phyloP scores from a whole-genome alignment of 768 basidiomycete species.

The Phanerodontia chrysosporium region DNA sequence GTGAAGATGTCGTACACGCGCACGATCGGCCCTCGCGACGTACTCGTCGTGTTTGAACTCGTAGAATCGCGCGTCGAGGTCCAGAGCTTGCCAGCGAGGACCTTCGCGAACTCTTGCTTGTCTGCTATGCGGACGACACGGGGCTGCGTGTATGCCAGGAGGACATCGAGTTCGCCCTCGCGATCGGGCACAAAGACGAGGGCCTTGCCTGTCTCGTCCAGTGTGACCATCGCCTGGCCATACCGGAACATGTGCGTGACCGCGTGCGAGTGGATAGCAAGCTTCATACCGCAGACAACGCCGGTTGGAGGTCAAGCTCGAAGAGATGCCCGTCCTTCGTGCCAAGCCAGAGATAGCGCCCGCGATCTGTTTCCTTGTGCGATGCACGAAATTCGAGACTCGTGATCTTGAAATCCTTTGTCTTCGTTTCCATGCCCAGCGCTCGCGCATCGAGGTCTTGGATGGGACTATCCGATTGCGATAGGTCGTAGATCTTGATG shows the following conservation, averaged over 20 bases:
- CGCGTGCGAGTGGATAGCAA: conserved; percentile 58
- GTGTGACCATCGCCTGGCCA: conserved; percentile 63
- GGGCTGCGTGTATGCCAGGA: conserved; percentile 43
- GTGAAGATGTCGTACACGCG: conserved; percentile 76
- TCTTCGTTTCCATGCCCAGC: conserved; percentile 39
- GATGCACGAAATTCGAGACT: conserved; percentile 74
- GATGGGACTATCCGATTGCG: conserved; percentile 40
- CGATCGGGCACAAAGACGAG: conserved; percentile 62
- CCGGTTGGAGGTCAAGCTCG: conserved; percentile 74
- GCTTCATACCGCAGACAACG: conserved; percentile 50
- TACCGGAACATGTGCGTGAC: conserved; percentile 75
- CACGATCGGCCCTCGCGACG: conserved; percentile 61
- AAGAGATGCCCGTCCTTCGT: conserved; percentile 86
- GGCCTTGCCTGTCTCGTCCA: conserved; percentile 85
- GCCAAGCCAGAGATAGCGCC: conserved; percentile 76
- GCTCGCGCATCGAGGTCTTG: conserved; percentile 59
- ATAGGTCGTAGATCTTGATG: conserved; percentile 60
- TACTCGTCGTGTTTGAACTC: conserved; percentile 33
- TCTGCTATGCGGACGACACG: conserved; percentile 69
- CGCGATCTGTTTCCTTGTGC: conserved; percentile 41
- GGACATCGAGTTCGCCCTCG: conserved; percentile 36
- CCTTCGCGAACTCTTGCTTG: conserved; percentile 73
- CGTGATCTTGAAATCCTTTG: conserved; percentile 69
- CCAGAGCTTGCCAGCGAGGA: conserved; percentile 80
- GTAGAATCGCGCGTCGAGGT: conserved; percentile 51